Conservation (phyloP, 768 basidiomycete species). For the Mycena latifolia region DNA sequence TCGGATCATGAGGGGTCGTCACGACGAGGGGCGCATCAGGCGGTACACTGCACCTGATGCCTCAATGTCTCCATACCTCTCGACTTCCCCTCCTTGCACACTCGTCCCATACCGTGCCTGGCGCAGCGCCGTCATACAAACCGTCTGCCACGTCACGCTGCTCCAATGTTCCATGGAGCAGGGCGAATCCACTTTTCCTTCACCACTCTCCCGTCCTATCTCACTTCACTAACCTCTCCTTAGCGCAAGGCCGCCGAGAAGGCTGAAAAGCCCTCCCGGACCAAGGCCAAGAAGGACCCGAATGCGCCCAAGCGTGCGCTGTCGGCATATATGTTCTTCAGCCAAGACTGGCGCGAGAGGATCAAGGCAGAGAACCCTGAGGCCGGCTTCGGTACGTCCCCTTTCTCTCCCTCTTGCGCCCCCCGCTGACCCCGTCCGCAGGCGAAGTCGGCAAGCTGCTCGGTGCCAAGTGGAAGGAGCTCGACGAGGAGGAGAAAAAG, state of each 20-base stretch:
- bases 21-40: conserved; percentile 29
- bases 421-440: conserved; percentile 43
- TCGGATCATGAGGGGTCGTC: conserved; percentile 1
- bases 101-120: not conserved
- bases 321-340: conserved; percentile 99
- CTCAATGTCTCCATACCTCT: conserved; percentile 7
- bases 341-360: conserved; percentile 94
- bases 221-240: conserved; percentile 14
- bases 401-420: not conserved
- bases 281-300: conserved; percentile 81
- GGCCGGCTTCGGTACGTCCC: conserved; percentile 83
- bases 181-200: not conserved
- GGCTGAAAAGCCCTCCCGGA: conserved; percentile 65
- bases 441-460: conserved; percentile 96
- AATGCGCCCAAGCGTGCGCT: conserved; percentile 93
- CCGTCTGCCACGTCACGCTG: conserved; percentile 29
- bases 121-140: not conserved
- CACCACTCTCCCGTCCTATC: conserved; percentile 7
- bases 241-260: conserved; percentile 86
- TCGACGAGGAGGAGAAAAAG: conserved; percentile 94
- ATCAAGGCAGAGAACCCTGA: conserved; percentile 98
- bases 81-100: conserved; percentile 4
- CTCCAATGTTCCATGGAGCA: conserved; percentile 1
- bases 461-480: conserved; percentile 97
- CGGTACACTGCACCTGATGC: conserved; percentile 22